These are phyloP conservation scores for Pythium biforme DNA, from an alignment of 352 stramenopile genomes.

Conservation along the genomic window DNA sequence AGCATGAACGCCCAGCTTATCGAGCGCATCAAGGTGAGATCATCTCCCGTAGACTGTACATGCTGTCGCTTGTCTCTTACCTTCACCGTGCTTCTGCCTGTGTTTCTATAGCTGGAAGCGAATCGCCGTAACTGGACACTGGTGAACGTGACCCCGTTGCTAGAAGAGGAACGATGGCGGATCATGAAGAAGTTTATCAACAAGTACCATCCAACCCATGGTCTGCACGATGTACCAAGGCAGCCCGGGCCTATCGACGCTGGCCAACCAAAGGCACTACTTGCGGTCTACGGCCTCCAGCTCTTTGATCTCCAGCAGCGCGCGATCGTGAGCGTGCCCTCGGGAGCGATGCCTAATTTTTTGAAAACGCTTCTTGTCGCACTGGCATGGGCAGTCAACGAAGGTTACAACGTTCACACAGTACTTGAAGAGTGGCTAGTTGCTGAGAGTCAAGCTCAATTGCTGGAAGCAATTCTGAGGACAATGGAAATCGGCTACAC, in stretches of 20 bases:
- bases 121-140: constrained; percentile 75
- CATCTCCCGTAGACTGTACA: neutral
- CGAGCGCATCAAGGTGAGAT: constrained; percentile 67
- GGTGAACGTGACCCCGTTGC: constrained; percentile 53
- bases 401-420: constrained; percentile 73
- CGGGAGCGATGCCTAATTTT: constrained; percentile 55
- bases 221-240: neutral
- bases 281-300: constrained; percentile 34
- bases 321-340: constrained; percentile 55
- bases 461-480: constrained; percentile 63
- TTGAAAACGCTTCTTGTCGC: constrained; percentile 62
- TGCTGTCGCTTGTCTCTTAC: neutral
- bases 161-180: constrained; percentile 55
- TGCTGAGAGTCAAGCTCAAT: constrained; percentile 45
- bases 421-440: constrained; percentile 67
- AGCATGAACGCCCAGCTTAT: constrained; percentile 74
- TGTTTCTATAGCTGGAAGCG: constrained; percentile 49
- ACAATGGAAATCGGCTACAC: constrained; percentile 69
- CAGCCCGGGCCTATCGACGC: neutral
- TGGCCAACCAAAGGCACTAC: constrained; percentile 2
- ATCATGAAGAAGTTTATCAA: constrained; percentile 68
- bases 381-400: constrained; percentile 62
- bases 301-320: constrained; percentile 81
- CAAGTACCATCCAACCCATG: constrained; percentile 28
- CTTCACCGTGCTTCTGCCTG: neutral